Evolutionary conservation across 257 asterid genomes (phyloP), one percentile per base, ranked within the genome.

Genomic region (Rhazya stricta): DNA sequence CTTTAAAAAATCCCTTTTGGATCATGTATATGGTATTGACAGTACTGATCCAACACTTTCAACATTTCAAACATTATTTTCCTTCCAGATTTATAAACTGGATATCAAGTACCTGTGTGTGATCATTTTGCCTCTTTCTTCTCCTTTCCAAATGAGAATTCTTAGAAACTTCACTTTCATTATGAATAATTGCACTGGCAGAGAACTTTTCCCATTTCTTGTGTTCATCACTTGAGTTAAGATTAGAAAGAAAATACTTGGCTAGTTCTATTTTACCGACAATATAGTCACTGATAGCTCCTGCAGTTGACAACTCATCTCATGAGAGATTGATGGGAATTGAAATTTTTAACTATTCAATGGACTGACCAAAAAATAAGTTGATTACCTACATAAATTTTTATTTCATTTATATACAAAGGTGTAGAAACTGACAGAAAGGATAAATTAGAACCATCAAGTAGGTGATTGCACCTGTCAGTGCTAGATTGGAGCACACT

Each of bases 401-500:
- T 15, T 39, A n/a, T 57, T 11, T 57, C 51, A 56, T 27, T 23
- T 9, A 37, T 12, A 50, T 11, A 48, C 25, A 30, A 30, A 41
- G 25, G 32, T 25, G 16, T 29, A 9, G 72, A n/a, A 71, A 74
- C 61, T 72, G 53, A 23, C 11, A 13, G 29, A 1, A 67, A 69
- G 58, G 37, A 48, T 11, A 69, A 29, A 56, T 30, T 18, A 68
- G 41, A 19, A 32, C 2, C 48, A 57, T 48, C 62, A 23, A 67
- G 45, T 61, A 54, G 71, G 74, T 50, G 74, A 74, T 30, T 63
- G 0, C 81, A 94, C 97, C 99, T 82, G 94, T 90, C 76, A 94
- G 76, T 71, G 97, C 90, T 77, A 94, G 92, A 79, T 88, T 94
- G 77, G 89, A 83, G 89, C 96, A 94, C 71, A 85, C 76, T 53